Conservation (phyloP, 768 basidiomycete genomes). For the Rhodotorula diobovata region DNA sequence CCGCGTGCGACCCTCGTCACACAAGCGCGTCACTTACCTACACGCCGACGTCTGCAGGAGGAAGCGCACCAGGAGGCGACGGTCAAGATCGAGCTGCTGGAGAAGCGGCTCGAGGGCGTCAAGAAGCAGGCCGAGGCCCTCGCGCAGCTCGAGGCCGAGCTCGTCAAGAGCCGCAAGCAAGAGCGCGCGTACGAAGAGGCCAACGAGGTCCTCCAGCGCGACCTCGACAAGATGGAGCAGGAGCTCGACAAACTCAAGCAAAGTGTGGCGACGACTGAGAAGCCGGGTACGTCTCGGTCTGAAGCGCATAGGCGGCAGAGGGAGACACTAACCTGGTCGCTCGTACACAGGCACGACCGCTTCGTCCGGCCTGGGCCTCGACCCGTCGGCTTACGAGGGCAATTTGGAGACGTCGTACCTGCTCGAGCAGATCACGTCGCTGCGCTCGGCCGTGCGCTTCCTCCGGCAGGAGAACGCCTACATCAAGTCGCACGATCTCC, state of each 20-base stretch:
- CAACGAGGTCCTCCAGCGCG: slow-evolving; percentile 84
- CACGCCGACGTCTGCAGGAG: slow-evolving; percentile 55
- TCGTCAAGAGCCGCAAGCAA: slow-evolving; percentile 76
- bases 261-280: slow-evolving; percentile 57
- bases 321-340: too few relatives aligned
- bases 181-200: slow-evolving; percentile 87
- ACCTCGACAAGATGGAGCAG: slow-evolving; percentile 78
- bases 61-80: slow-evolving; percentile 79
- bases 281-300: slow-evolving; percentile 57
- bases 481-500: slow-evolving; percentile 85
- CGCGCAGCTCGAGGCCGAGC: slow-evolving; percentile 70
- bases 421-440: slow-evolving; percentile 80
- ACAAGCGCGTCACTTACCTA: neutral
- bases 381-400: slow-evolving; percentile 63
- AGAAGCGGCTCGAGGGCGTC: slow-evolving; percentile 80
- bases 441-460: slow-evolving; percentile 86
- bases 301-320: too few relatives aligned
- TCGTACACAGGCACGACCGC: slow-evolving; percentile 14
- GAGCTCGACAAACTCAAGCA: slow-evolving; percentile 80
- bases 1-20: neutral
- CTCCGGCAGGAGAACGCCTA: slow-evolving; percentile 89
- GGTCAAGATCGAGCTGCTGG: slow-evolving; percentile 93
- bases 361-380: slow-evolving; percentile 56
- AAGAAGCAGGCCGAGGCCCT: slow-evolving; percentile 79
- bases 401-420: slow-evolving; percentile 82